Conservation (phyloP, 2,329 filamentous ascomycete species). For the Trichoderma koningii region DNA sequence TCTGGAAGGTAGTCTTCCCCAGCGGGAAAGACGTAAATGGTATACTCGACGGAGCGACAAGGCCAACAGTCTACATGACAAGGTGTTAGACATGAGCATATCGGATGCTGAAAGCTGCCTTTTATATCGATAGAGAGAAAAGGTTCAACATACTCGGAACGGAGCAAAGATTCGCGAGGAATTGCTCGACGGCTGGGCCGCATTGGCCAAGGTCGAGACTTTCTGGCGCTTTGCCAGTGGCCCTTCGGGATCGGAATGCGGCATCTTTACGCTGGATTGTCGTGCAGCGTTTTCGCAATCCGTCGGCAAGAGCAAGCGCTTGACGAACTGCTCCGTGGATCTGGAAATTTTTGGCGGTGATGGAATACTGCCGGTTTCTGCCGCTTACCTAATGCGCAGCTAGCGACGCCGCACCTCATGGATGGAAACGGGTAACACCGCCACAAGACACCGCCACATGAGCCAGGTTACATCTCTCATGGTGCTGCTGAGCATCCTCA, state of each 20-base stretch:
- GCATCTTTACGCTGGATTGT: conserved; percentile 47
- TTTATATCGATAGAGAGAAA: conserved; percentile 3
- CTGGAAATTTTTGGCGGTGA: conserved; percentile 37
- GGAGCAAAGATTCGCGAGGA: conserved; percentile 88
- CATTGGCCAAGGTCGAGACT: conserved; percentile 47
- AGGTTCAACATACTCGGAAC: conserved; percentile 69
- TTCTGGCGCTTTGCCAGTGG: conserved; percentile 79
- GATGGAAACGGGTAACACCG: background rate
- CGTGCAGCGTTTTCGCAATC: conserved; percentile 22
- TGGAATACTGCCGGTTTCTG: conserved; percentile 29
- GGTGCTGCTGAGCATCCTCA: background rate
- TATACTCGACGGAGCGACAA: conserved; percentile 87
- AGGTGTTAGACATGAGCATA: conserved; percentile 18
- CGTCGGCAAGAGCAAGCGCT: conserved; percentile 23
- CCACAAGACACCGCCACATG: conserved; percentile 3
- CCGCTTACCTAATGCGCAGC: conserved; percentile 21
- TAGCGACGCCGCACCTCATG: background rate
- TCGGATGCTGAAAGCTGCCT: background rate
- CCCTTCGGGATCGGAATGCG: conserved; percentile 59
- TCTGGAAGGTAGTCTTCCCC: conserved; percentile 93
- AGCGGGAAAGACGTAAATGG: conserved; percentile 88
- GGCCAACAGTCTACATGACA: conserved; percentile 72
- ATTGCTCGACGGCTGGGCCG: conserved; percentile 45
- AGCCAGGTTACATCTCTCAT: background rate
- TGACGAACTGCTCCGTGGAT: background rate